Percentiles rank a stretch among this genome's conserved stretches.
phyloP scores from a whole-genome alignment of 1,139 yeast genomes.

The Taiozyma sp. region DNA sequence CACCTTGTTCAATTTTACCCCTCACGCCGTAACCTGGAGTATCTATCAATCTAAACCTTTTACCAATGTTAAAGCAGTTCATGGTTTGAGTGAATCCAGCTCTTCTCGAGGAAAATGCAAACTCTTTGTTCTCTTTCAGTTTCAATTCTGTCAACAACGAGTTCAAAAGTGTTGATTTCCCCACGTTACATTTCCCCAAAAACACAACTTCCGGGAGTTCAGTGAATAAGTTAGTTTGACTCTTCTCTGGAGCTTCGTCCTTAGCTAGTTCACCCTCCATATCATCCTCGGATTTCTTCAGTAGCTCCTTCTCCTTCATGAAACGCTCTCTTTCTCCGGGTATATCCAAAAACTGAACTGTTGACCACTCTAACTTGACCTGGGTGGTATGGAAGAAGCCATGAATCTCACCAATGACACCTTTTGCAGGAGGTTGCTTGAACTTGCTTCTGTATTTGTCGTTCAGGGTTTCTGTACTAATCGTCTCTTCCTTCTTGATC shows the following conservation, averaged over 20 bases:
- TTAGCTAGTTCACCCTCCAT: slow-evolving; percentile 3
- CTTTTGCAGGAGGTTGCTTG: slow-evolving; percentile 33
- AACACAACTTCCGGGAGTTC: slow-evolving; percentile 64
- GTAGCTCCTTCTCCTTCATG: slow-evolving; percentile 23
- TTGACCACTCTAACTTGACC: slow-evolving; percentile 54
- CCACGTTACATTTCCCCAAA: slow-evolving; percentile 78
- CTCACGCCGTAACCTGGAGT: slow-evolving; percentile 83
- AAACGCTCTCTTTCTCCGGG: slow-evolving; percentile 49
- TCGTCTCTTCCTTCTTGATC: neutral
- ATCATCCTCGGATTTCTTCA: slow-evolving; percentile 12
- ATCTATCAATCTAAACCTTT: slow-evolving; percentile 61
- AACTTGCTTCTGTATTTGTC: slow-evolving; percentile 13
- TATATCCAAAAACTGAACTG: slow-evolving; percentile 43
- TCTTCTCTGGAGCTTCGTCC: neutral
- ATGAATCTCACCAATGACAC: slow-evolving; percentile 25
- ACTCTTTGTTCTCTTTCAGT: slow-evolving; percentile 28
- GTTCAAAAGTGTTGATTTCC: slow-evolving; percentile 74
- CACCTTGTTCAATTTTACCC: slow-evolving; percentile 61
- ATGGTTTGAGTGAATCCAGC: slow-evolving; percentile 79
- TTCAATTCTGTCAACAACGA: slow-evolving; percentile 37
- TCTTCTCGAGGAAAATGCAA: slow-evolving; percentile 50
- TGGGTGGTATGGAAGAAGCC: slow-evolving; percentile 41
- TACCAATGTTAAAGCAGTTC: slow-evolving; percentile 65
- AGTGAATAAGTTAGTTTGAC: neutral
- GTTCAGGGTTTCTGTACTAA: slow-evolving; percentile 8